Conservation (phyloP, 495 filamentous ascomycete species). For the Daldinia concentrica region DNA sequence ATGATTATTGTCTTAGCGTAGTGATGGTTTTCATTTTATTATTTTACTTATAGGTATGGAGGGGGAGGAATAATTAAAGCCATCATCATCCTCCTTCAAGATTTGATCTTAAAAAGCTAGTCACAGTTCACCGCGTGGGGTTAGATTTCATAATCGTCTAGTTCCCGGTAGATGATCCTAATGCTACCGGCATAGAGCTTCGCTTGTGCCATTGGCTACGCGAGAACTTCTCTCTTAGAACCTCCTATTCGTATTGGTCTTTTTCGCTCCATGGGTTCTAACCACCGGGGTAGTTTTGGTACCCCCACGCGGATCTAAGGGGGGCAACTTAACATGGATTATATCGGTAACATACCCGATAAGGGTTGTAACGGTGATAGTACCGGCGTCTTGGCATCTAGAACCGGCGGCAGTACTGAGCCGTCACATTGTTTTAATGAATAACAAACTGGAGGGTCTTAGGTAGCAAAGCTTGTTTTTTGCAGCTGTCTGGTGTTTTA, state of each 20-base stretch:
- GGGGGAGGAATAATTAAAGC: neutral
- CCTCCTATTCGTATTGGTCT: conserved; percentile 12
- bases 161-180: conserved; percentile 24
- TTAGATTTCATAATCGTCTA: conserved; percentile 32
- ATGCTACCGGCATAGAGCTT: conserved; percentile 11
- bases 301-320: conserved; percentile 36
- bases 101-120: neutral
- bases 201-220: conserved; percentile 10
- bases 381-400: conserved; percentile 33
- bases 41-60: too few species aligned
- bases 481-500: conserved; percentile 1
- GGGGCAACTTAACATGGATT: conserved; percentile 25
- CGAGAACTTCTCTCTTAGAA: conserved; percentile 2
- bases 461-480: conserved; percentile 29
- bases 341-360: conserved; percentile 39
- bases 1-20: neutral
- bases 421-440: conserved; percentile 14
- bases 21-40: too few species aligned
- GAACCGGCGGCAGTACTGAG: conserved; percentile 25
- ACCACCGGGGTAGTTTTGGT: neutral
- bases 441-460: conserved; percentile 20
- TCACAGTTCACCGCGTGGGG: conserved; percentile 5
- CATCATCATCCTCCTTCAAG: conserved; percentile 1
- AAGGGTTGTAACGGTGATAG: conserved; percentile 34
- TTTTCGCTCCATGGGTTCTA: conserved; percentile 3